Base-by-base conservation (phyloP, 1,139 yeast species). In the Nakaseomyces delphensis region DNA sequence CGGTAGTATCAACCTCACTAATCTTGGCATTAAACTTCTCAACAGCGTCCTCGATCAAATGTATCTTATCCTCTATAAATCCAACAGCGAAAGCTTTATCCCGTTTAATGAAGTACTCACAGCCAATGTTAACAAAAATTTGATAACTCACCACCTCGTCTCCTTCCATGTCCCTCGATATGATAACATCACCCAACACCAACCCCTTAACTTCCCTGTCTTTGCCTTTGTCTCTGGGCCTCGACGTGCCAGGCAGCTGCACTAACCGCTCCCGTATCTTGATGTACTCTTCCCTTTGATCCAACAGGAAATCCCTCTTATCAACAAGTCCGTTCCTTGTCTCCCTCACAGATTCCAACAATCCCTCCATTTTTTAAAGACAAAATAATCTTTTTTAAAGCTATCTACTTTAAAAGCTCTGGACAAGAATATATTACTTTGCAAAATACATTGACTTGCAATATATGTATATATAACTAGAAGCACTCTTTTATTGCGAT, bases 81-180 rank as follows among this genome's bases (percentile, higher is more conserved):
- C 53, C 56, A 1, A 62, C 49, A 2, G 85, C 84, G 19, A 73
- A 74, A 0, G 45, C 49, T 0, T 58, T 57, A 0, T 65, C 55
- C 52, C 70, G 69, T 42, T 76, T 76, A 16, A 70, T 76, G 57
- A 75, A 79, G 51, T 76, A 77, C 5, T 77, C 84, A 48, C 71
- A 77, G 0, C 87, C 87, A 5, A 81, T 53, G 38, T 67, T 64
- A 3, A 76, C 69, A 53, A 68, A 67, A 3, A 75, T 63, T 42
- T 62, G 62, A 6, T 33, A 33, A 15, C 37, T 33, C 11, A 20
- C 27, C 4, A 33, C 27, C 9, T n/a, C 27, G 4, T 33, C 27
- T 5, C 10, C 27, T 21, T 33, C 37, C 19, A 24, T 4, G 7
- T 54, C 50, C 2, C 64, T 55, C n/a, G 68, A 53, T 2, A 60